A percentile compares a stretch with the other conserved stretches of the same genome.
Evolutionary conservation across 805 yeast genomes (phyloP).

Genomic region (Candida loeiensis): DNA sequence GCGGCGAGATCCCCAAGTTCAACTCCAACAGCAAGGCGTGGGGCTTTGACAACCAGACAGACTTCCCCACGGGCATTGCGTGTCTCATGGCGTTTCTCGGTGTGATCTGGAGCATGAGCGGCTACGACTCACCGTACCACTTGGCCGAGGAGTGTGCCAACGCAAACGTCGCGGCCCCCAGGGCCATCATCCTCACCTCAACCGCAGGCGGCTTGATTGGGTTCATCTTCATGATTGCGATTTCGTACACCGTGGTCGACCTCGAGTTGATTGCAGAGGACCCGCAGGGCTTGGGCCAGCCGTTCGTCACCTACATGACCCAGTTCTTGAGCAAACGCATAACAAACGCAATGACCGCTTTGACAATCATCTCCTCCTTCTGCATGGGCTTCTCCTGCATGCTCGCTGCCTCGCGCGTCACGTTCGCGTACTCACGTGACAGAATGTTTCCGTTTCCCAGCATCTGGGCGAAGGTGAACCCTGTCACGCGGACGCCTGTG

Average conservation of each 20-base stretch:
- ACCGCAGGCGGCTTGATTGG: slow-evolving; percentile 54
- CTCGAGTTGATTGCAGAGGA: slow-evolving; percentile 44
- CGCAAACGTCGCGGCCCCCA: slow-evolving; percentile 63
- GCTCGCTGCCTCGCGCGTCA: slow-evolving; percentile 64
- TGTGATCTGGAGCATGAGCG: slow-evolving; percentile 71
- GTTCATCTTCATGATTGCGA: slow-evolving; percentile 54
- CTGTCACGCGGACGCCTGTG: slow-evolving; percentile 56
- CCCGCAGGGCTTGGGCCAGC: slow-evolving; percentile 52
- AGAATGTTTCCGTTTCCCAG: slow-evolving; percentile 59
- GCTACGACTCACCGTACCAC: slow-evolving; percentile 74
- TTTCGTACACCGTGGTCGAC: slow-evolving; percentile 58
- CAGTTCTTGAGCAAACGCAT: slow-evolving; percentile 44
- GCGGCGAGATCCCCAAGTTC: slow-evolving; percentile 41
- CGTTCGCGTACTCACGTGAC: slow-evolving; percentile 67
- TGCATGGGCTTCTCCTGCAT: slow-evolving; percentile 58
- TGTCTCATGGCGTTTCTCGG: slow-evolving; percentile 55
- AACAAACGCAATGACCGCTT: slow-evolving; percentile 40
- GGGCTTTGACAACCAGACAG: slow-evolving; percentile 55
- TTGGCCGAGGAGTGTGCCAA: slow-evolving; percentile 69
- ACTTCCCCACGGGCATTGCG: slow-evolving; percentile 61
- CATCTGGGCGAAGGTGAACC: slow-evolving; percentile 48
- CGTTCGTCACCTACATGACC: slow-evolving; percentile 51
- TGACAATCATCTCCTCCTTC: slow-evolving; percentile 39
- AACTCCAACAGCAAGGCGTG: slow-evolving; percentile 50
- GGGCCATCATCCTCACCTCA: slow-evolving; percentile 60